Base-by-base conservation (phyloP, 2,329 filamentous ascomycete species). In the Diaporthe destruens region DNA sequence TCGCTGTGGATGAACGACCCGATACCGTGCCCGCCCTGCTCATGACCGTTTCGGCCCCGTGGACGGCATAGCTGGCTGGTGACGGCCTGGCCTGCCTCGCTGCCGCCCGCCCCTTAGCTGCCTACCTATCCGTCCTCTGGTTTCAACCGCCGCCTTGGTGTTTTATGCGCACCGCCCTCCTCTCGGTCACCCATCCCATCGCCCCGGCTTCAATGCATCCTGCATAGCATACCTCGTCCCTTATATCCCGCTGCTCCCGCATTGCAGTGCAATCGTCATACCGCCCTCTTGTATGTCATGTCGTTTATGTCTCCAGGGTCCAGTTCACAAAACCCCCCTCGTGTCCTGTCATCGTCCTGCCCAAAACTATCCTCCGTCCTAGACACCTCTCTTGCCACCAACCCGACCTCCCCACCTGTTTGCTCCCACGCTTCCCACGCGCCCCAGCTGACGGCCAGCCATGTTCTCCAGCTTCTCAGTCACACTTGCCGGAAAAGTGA, bases 391-490 rank as follows among this genome's bases (percentile, higher is more conserved):
- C 18, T 49, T 56, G 73, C 59, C 63, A 77, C 53, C 63, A 29
- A 29, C 29, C 29, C 5, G 29, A n/a, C n/a, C n/a, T 54, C 36
- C 1, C 36, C 36, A 34, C 20, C 56, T 39, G 25, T 39, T 39
- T n/a, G 42, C 53, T 61, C 44, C 4, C 61, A 66, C 44, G 20
- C 61, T 32, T 36, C 44, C 29, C 4, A 29, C 61, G 29, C 29
- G 61, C 6, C 20, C 29, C 57, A 32, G 56, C 67, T 72, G 8
- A 76, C 75, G 76, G 54, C 77, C 55, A 73, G 69, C 73, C 32
- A 80, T 80, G 79, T 74, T 78, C 18, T 74, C 76, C 73, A 81
- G 78, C 70, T 74, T 78, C 74, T 79, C 76, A 71, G 74, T 74
- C 42, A 72, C 72, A 18, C 55, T 59, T 25, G 67, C 69, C 57